phyloP scores from a whole-genome alignment of 495 filamentous ascomycete genomes.

The Penicillium flavigenum region DNA sequence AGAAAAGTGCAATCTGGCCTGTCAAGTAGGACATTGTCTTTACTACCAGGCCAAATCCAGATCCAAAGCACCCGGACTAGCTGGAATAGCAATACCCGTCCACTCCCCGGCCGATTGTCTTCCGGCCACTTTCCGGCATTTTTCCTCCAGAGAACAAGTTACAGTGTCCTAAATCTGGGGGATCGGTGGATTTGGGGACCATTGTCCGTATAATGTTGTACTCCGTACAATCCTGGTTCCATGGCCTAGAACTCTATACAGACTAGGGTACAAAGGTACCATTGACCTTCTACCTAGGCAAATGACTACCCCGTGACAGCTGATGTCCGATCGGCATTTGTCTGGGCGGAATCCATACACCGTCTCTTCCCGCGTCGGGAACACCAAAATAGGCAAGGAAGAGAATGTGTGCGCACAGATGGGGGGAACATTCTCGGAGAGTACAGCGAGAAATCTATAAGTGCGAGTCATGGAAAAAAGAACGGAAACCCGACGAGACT shows the following conservation, averaged over 20 bases:
- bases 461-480: background rate
- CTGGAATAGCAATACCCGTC: slow-evolving; percentile 20
- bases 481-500: slow-evolving; percentile 3
- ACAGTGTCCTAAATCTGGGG: slow-evolving; percentile 7
- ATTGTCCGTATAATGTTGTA: background rate
- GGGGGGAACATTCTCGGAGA: slow-evolving; percentile 17
- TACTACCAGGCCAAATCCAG: slow-evolving; percentile 10
- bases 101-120: slow-evolving; percentile 7
- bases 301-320: slow-evolving; percentile 5
- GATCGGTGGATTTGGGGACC: slow-evolving; percentile 8
- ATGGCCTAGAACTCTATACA: background rate
- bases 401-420: slow-evolving; percentile 1
- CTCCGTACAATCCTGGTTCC: background rate
- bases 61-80: slow-evolving; percentile 11
- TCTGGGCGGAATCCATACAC: slow-evolving; percentile 10
- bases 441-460: slow-evolving; percentile 13
- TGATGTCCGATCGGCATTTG: slow-evolving; percentile 29
- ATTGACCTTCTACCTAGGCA: slow-evolving; percentile 7
- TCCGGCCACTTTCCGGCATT: slow-evolving; percentile 15
- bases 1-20: background rate
- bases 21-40: slow-evolving; percentile 8
- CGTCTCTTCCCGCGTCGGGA: slow-evolving; percentile 24
- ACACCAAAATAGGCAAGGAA: slow-evolving; percentile 27
- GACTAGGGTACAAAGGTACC: background rate
- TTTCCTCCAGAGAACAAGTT: background rate